Conservation (phyloP, 176 grass and related monocot genomes). For the maize (Zea mays) region DNA sequence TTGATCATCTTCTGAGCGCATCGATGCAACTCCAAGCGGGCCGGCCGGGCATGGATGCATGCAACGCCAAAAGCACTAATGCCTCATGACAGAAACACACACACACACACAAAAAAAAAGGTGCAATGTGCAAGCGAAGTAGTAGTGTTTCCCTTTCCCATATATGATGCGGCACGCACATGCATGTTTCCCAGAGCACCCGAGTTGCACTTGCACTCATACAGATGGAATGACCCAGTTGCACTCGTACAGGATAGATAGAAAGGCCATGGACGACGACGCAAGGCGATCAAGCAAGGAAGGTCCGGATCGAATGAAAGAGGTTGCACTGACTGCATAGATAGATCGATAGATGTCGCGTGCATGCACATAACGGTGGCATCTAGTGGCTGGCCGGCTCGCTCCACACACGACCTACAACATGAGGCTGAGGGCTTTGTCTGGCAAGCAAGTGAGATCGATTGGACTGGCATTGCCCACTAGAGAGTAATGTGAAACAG, state of each 20-base stretch:
- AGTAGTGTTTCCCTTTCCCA: too few relatives aligned
- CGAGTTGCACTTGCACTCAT: conserved; percentile 31
- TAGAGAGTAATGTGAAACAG: conserved; percentile 21
- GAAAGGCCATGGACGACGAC: background rate
- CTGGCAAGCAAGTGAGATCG: conserved; percentile 23
- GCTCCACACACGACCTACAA: background rate
- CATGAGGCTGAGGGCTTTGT: conserved; percentile 30
- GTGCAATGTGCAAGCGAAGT: too few relatives aligned
- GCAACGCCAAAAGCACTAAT: too few relatives aligned
- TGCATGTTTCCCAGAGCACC: conserved; percentile 27
- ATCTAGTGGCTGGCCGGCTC: background rate
- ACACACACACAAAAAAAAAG: too few relatives aligned
- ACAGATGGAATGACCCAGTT: background rate
- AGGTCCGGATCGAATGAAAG: background rate
- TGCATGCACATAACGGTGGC: background rate
- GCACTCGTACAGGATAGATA: conserved; percentile 28
- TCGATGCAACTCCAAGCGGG: too few relatives aligned
- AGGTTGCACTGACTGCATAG: too few relatives aligned
- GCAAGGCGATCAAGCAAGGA: background rate
- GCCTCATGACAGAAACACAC: too few relatives aligned
- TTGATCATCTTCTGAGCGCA: too few relatives aligned
- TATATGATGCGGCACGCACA: conserved; percentile 16
- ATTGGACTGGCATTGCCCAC: conserved; percentile 41
- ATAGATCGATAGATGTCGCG: background rate
- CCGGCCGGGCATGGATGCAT: too few relatives aligned